Conservation (phyloP, 208 protist genomes). For the Spongospora subterranea region DNA sequence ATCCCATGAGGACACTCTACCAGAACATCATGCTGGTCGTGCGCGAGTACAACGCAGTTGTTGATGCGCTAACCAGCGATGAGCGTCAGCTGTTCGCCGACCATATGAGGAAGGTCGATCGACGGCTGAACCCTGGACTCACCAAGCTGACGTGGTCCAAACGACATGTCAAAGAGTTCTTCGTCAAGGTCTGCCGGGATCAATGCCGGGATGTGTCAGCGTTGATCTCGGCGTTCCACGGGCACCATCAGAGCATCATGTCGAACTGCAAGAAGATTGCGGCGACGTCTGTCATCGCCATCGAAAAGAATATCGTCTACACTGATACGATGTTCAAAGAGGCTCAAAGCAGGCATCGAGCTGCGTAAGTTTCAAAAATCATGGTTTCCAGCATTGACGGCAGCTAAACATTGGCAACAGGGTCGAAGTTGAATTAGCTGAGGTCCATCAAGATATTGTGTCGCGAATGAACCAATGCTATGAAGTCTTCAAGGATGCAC, state of each 20-base stretch:
- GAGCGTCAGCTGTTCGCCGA: slow-evolving; percentile 91
- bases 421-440: slow-evolving; percentile 79
- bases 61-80: slow-evolving; percentile 82
- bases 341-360: slow-evolving; percentile 83
- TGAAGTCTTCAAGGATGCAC: slow-evolving; percentile 89
- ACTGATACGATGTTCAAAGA: slow-evolving; percentile 83
- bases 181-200: slow-evolving; percentile 88
- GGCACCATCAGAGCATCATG: slow-evolving; percentile 81
- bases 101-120: slow-evolving; percentile 87
- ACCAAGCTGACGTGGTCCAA: slow-evolving; percentile 90
- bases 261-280: slow-evolving; percentile 86
- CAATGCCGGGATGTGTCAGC: slow-evolving; percentile 81
- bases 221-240: slow-evolving; percentile 91
- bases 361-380: background rate
- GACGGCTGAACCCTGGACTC: slow-evolving; percentile 86
- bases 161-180: slow-evolving; percentile 91
- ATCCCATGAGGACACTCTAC: slow-evolving; percentile 89
- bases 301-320: slow-evolving; percentile 80
- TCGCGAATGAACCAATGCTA: slow-evolving; percentile 83
- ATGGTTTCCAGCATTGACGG: background rate
- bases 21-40: slow-evolving; percentile 92
- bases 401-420: background rate
- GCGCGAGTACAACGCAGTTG: slow-evolving; percentile 92
- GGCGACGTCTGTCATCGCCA: slow-evolving; percentile 10
- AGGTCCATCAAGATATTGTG: slow-evolving; percentile 82